Conservation (phyloP, 2,329 filamentous ascomycete species). For the Pyrenophora seminiperda region DNA sequence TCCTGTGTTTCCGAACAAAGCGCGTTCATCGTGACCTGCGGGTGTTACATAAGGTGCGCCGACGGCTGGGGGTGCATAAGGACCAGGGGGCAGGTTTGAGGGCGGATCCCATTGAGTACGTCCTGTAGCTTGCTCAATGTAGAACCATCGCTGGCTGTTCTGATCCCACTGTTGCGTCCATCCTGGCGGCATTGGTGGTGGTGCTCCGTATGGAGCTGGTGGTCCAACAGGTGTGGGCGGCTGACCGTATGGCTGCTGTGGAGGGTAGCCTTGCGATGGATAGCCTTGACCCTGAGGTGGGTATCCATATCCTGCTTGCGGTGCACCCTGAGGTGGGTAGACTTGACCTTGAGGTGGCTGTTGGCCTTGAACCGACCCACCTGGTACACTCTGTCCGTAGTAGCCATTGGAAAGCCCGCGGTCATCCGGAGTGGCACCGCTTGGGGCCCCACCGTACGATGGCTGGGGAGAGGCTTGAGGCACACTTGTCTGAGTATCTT, state of each 20-base stretch:
- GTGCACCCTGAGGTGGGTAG: slow-evolving; percentile 17
- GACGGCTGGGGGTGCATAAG: slow-evolving; percentile 40
- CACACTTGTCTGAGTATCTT: slow-evolving; percentile 10
- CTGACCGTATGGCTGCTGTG: slow-evolving; percentile 31
- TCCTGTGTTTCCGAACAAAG: slow-evolving; percentile 35
- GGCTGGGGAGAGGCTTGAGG: not conserved
- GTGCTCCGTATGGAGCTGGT: slow-evolving; percentile 52
- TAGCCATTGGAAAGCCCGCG: slow-evolving; percentile 27
- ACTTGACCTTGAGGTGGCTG: slow-evolving; percentile 23
- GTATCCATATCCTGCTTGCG: too few species aligned
- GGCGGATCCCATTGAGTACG: slow-evolving; percentile 69
- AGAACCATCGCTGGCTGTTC: slow-evolving; percentile 66
- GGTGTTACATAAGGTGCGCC: slow-evolving; percentile 30
- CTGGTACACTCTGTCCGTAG: slow-evolving; percentile 25
- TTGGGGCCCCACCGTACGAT: slow-evolving; percentile 13
- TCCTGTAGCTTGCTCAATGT: slow-evolving; percentile 65
- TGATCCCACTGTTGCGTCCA: slow-evolving; percentile 70
- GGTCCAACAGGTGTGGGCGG: slow-evolving; percentile 38
- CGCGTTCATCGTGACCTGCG: slow-evolving; percentile 36
- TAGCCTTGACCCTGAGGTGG: slow-evolving; percentile 33
- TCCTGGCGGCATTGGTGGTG: slow-evolving; percentile 58
- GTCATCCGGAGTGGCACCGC: slow-evolving; percentile 26
- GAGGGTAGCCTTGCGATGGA: slow-evolving; percentile 36
- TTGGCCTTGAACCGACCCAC: slow-evolving; percentile 8
- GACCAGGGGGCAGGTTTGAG: slow-evolving; percentile 40